Evolutionary conservation across 1,284 basidiomycete genomes (phyloP).

Genomic region (Termitomyces sp.): DNA sequence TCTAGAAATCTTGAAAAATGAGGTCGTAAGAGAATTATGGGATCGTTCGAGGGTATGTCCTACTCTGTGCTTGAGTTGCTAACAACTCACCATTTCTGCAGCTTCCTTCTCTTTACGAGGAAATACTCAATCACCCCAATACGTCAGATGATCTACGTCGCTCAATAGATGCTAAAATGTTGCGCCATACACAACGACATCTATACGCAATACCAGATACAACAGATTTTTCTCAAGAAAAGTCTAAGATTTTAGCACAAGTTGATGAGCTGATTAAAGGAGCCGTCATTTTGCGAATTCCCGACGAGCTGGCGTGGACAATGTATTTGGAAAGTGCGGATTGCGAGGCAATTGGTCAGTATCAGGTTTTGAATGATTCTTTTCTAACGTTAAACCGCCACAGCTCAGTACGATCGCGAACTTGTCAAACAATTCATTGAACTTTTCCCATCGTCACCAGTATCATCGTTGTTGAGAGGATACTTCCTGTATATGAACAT

Average conservation of each 20-base stretch:
- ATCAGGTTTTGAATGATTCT: neutral
- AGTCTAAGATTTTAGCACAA: conserved; percentile 49
- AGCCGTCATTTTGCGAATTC: conserved; percentile 67
- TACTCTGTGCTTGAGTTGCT: neutral
- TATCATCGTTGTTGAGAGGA: conserved; percentile 59
- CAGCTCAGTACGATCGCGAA: conserved; percentile 62
- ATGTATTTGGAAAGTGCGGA: conserved; percentile 77
- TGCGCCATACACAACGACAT: conserved; percentile 56
- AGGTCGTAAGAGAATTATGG: conserved; percentile 62
- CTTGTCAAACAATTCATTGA: conserved; percentile 61
- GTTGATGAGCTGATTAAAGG: conserved; percentile 69
- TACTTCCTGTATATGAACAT: conserved; percentile 67
- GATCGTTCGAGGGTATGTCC: conserved; percentile 48
- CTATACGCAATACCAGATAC: conserved; percentile 49
- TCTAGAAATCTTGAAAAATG: conserved; percentile 64
- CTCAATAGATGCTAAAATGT: conserved; percentile 64
- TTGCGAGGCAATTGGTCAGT: conserved; percentile 60
- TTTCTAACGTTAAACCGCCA: neutral
- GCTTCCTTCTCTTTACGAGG: conserved; percentile 68
- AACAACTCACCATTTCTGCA: conserved; percentile 22
- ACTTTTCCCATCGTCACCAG: conserved; percentile 60
- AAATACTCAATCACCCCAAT: conserved; percentile 72
- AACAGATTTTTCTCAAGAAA: conserved; percentile 38
- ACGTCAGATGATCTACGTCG: conserved; percentile 71
- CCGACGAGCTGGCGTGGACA: conserved; percentile 77